Evolutionary conservation across 371 early-diverging fungal species (phyloP), one percentile per base, ranked within the genome.

Genomic region (Syncephalastrum monosporum): DNA sequence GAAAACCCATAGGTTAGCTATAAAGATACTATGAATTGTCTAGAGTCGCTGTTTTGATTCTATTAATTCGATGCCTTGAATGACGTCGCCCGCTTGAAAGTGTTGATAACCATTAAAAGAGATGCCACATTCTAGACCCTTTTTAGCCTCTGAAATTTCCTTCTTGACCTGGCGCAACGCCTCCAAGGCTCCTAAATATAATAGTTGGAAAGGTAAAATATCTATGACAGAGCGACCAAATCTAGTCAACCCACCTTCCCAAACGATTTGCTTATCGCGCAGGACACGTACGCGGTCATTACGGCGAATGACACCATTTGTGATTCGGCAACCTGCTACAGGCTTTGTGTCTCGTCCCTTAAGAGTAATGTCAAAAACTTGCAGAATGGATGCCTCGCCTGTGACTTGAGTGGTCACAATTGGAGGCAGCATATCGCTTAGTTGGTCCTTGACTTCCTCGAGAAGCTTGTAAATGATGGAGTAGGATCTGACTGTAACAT

Each of bases 81-180:
- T 84, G 14, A 86, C 60, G 77, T 96, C 97, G 2, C 94, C 95
- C 15, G 78, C 84, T 65, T 86, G 69, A 56, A 92, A 81, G 10
- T 83, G 86, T 3, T 72, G 71, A 63, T 91, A 94, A 4, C 86
- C 89, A 17, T 87, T 89, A 75, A 97, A 89, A 42, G 86, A 83
- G 72, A 96, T 89, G 33, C 96, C 96, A 63, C 96, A 96, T 72
- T 97, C 97, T 19, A 89, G 69, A 2, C 96, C 96, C 71, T 94
- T 94, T 54, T 85, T 81, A 23, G 88, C 93, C 73, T 95, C 94
- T 25, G 72, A 70, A 45, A 95, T 87, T 55, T 95, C 94, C 49
- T 93, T 91, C 72, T 96, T 97, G 59, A 90, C 81, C 53, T 93
- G 89, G 69, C 87, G 83, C 47, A 93, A 72, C 24, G 86, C 75